These are phyloP conservation scores for Astrothelium macrocarpum DNA, from an alignment of 495 filamentous ascomycete genomes.

Conservation along the genomic window DNA sequence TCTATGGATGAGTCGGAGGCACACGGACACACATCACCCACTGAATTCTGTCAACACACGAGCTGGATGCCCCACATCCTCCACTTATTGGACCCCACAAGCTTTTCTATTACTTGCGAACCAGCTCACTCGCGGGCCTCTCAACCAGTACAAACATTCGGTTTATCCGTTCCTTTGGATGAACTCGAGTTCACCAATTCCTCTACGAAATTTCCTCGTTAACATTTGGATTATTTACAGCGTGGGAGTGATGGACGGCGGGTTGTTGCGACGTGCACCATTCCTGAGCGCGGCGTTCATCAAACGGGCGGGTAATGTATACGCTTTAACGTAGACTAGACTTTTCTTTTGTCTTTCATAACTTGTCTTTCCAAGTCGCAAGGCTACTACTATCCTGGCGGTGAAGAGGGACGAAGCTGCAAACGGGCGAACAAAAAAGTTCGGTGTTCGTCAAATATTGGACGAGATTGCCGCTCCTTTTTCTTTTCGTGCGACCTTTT, in stretches of 20 bases:
- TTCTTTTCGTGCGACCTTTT: not conserved
- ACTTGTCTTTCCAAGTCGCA: not conserved
- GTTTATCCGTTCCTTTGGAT: no score
- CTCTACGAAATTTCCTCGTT: not conserved
- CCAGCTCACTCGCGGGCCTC: no score
- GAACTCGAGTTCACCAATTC: not conserved
- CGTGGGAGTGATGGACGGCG: not conserved
- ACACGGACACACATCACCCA: no score
- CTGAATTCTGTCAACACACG: no score
- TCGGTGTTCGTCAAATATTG: not conserved
- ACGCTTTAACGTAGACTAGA: slow-evolving; percentile 7
- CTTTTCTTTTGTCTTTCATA: not conserved
- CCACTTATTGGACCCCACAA: no score
- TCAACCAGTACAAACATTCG: no score
- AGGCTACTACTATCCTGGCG: not conserved
- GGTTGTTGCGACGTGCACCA: not conserved
- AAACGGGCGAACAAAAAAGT: not conserved
- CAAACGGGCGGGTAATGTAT: not conserved
- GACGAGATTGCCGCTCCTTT: not conserved
- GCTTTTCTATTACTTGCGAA: no score
- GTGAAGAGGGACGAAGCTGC: not conserved
- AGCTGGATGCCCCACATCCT: no score
- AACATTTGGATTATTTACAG: not conserved
- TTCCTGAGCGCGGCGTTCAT: not conserved
- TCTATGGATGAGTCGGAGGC: no score